A percentile compares a stretch with the other conserved stretches of the same genome.
Conservation (phyloP, 2,329 filamentous ascomycete genomes). For the Paecilomyces fulvus region DNA sequence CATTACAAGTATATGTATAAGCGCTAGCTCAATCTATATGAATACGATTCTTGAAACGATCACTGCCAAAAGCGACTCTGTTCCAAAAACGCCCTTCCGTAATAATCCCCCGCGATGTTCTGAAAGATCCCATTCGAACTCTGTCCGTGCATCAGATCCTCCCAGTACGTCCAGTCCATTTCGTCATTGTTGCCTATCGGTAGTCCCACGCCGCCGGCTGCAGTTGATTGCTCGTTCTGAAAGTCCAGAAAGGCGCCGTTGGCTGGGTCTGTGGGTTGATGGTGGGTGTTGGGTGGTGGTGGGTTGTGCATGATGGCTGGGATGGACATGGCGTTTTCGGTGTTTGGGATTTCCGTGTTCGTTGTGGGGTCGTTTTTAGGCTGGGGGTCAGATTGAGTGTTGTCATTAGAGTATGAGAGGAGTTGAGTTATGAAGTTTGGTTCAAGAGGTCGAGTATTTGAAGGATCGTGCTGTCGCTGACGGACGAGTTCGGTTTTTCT, state of each 20-base stretch:
- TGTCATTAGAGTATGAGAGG: background rate
- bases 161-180: conserved; percentile 3
- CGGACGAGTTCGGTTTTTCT: conserved; percentile 1
- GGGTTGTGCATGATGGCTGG: background rate
- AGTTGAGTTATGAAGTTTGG: conserved; percentile 1
- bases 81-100: background rate
- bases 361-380: background rate
- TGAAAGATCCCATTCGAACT: background rate
- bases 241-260: background rate
- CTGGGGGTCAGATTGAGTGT: background rate
- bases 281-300: background rate
- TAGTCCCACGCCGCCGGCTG: background rate
- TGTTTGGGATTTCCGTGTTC: background rate
- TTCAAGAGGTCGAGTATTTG: background rate
- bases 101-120: background rate
- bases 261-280: background rate
- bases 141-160: conserved; percentile 1
- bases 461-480: background rate
- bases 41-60: too few species aligned
- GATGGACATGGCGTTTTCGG: background rate
- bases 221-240: background rate
- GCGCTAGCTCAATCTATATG: too few species aligned
- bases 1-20: too few species aligned
- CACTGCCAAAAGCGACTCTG: background rate
- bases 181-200: background rate